Conservation (phyloP, 2,329 filamentous ascomycete genomes). For the Beauveria asiatica region DNA sequence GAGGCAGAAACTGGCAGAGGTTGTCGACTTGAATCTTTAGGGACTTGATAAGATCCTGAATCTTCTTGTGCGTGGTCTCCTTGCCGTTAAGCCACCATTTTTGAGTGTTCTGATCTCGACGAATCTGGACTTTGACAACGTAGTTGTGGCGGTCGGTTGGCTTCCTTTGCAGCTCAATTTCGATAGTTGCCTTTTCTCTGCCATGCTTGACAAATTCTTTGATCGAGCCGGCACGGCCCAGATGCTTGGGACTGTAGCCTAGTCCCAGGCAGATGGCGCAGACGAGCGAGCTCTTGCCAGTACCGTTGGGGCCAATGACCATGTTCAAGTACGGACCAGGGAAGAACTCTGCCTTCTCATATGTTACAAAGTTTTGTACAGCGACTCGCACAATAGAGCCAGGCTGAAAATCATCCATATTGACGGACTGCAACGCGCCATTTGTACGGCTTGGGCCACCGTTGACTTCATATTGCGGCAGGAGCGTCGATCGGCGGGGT, state of each 20-base stretch:
- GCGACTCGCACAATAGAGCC: conserved; percentile 85
- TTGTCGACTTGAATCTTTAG: conserved; percentile 96
- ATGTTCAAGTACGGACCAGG: conserved; percentile 93
- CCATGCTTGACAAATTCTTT: conserved; percentile 93
- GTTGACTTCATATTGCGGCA: background rate
- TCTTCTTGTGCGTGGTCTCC: conserved; percentile 49
- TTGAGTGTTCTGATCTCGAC: conserved; percentile 70
- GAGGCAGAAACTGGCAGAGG: conserved; percentile 90
- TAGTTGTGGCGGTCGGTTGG: conserved; percentile 55
- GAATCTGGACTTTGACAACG: conserved; percentile 67
- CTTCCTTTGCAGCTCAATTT: conserved; percentile 76
- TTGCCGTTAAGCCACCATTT: conserved; percentile 71
- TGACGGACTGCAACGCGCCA: conserved; percentile 12
- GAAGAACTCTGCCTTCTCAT: conserved; percentile 82
- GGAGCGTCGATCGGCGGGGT: conserved; percentile 21
- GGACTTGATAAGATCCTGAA: conserved; percentile 58
- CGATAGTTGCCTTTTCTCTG: conserved; percentile 65
- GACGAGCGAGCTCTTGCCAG: conserved; percentile 93
- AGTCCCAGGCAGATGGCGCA: conserved; percentile 93
- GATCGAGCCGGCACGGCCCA: conserved; percentile 77
- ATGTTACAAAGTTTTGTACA: conserved; percentile 87
- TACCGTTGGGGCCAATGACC: conserved; percentile 98
- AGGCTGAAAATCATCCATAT: conserved; percentile 45
- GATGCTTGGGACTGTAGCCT: conserved; percentile 70
- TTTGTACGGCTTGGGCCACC: conserved; percentile 10